Base-by-base conservation (phyloP, 441 rosid species). In the Jatropha podagrica region DNA sequence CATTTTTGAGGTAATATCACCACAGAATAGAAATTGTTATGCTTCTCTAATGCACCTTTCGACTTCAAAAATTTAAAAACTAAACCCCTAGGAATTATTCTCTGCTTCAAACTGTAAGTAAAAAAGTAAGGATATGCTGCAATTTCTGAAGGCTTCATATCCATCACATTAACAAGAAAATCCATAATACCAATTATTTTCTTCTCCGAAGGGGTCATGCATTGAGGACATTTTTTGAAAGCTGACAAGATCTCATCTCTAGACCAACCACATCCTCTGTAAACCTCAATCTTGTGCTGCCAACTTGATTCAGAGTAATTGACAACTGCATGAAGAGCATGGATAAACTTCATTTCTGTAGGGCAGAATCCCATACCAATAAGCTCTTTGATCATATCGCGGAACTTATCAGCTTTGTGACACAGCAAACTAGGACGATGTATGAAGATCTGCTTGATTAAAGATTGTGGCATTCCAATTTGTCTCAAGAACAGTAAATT, bases 201-300 rank as follows among this genome's bases (percentile, higher is more conserved):
- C 62, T 81, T 74, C 55, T 72, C 75, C 1, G 82, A 80, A 0
- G 26, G 0, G 2, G 2, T 4, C 82, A 82, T 70, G 59, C 23
- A 61, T 20, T 7, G 13, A 3, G 87, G 87, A 7, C 5, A 0
- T 63, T 68, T 77, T 17, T 10, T 17, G 55, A 84, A 75, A 14
- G 76, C 79, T 0, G 18, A 37, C 10, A 42, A 41, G 65, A 83
- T 46, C 27, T 78, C 82, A 52, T 76, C 71, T 49, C 72, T 73
- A 13, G 83, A 78, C 81, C 74, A 78, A 62, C 81, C 88, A 72
- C 79, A 85, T 69, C 46, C 63, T 74, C 20, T 37, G 59, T n/a
- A 80, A 41, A 71, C 40, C 18, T 66, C 54, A 20, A 79, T 8
- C 51, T 80, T 83, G 46, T 14, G 75, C 26, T 76, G 78, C 81